Base-by-base conservation (phyloP, 805 yeast genomes). In the Clavispora vitiphila region DNA sequence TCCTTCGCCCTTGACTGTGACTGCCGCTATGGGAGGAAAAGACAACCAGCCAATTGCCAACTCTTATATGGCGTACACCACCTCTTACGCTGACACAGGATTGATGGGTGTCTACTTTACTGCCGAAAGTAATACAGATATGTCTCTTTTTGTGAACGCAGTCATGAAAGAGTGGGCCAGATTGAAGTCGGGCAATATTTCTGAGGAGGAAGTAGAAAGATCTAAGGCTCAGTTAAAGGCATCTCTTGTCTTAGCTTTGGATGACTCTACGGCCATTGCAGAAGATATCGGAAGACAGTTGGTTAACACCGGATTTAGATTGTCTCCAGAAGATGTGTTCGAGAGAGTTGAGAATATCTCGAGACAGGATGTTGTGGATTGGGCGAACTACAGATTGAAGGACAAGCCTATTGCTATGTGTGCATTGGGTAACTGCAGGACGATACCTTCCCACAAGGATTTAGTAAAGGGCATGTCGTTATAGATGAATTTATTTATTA, bases 271-370 rank as follows among this genome's bases (percentile, higher is more conserved):
- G 7, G 91, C 97, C 6, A 80, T 89, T 38, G 97, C 97, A 24
- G 99, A 93, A 67, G 98, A 93, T 64, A 88, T 93, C 54, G 99
- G 99, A 21, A 82, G 99, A 65, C 99, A 93, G 64, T 73, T 93
- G 42, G 96, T 93, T 34, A 91, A 96, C 40, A 90, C 98, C 3
- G 99, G 99, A 23, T 75, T 68, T 54, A 71, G 88, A 53, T 69
- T 83, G 49, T 65, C 83, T 6, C 89, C 93, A 4, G 85, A 81
- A 57, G 87, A 82, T 49, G 82, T 83, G 10, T 84, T 83, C 56
- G 72, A 75, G 43, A 77, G 83, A 45, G 93, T 93, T 11, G 89
- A 88, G 53, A 70, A 76, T 35, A 86, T 93, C 48, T 77, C 87
- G 8, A 82, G 78, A 55, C 75, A 80, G 29, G 97, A 89, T 61